Evolutionary conservation across 441 rosid species (phyloP).

Genomic region (Pelargonium cotyledonis): DNA sequence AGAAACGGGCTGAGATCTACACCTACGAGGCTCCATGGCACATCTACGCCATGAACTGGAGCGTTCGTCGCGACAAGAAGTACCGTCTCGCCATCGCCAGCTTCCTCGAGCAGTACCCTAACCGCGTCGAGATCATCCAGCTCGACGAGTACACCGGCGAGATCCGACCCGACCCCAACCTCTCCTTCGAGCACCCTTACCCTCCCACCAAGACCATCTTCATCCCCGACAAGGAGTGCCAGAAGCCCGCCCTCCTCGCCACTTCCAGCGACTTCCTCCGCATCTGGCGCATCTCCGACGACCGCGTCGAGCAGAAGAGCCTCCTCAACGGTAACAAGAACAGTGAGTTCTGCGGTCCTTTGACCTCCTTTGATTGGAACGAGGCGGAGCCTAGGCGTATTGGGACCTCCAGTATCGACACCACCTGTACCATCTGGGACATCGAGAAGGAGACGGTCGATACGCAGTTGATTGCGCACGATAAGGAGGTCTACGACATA

Average conservation of each 20-base stretch:
- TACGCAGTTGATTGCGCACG: neutral
- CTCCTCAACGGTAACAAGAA: conserved; percentile 3
- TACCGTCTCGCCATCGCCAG: conserved; percentile 93
- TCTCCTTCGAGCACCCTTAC: conserved; percentile 83
- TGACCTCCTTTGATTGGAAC: conserved; percentile 1
- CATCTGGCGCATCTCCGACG: conserved; percentile 70
- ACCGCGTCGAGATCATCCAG: conserved; percentile 86
- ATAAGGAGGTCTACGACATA: conserved; percentile 26
- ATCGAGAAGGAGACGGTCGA: neutral
- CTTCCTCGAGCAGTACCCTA: conserved; percentile 68
- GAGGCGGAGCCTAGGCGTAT: neutral
- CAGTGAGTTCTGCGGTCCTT: neutral
- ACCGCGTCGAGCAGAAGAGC: conserved; percentile 22
- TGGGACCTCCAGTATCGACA: neutral
- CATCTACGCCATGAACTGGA: conserved; percentile 97
- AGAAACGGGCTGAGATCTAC: conserved; percentile 89
- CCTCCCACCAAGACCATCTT: conserved; percentile 86
- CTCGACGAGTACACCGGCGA: conserved; percentile 96
- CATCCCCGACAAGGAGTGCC: conserved; percentile 88
- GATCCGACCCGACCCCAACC: conserved; percentile 77
- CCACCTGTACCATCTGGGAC: conserved; percentile 3
- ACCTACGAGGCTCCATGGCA: conserved; percentile 95
- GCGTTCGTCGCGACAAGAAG: conserved; percentile 94
- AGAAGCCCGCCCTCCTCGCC: conserved; percentile 79
- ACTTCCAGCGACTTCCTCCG: conserved; percentile 90